A percentile compares a stretch with the other conserved stretches of the same genome.
These are phyloP conservation scores for Hebeloma cylindrosporum DNA, from an alignment of 768 basidiomycete genomes.

Conservation along the genomic window DNA sequence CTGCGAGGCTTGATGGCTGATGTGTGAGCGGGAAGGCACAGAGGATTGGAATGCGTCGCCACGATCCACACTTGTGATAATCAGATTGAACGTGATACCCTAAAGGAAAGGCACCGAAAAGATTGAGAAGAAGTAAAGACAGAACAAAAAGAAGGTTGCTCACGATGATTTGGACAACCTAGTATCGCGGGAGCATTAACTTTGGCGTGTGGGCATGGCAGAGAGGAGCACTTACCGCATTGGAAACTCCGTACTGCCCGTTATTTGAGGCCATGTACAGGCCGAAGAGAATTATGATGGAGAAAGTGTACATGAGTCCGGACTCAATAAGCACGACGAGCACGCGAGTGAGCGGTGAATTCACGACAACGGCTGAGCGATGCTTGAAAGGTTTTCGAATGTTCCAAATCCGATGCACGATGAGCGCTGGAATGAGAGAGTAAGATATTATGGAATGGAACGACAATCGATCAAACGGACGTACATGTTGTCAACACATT, in stretches of 20 bases:
- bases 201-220: background rate
- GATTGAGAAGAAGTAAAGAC: too few relatives aligned
- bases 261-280: slow-evolving; percentile 37
- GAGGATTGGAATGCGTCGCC: background rate
- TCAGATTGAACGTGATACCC: slow-evolving; percentile 30
- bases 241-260: slow-evolving; percentile 37
- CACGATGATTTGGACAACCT: slow-evolving; percentile 45
- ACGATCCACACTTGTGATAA: slow-evolving; percentile 22
- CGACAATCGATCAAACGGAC: slow-evolving; percentile 5
- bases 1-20: slow-evolving; percentile 12
- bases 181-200: slow-evolving; percentile 2
- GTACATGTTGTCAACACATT: slow-evolving; percentile 39
- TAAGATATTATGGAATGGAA: background rate
- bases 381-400: slow-evolving; percentile 29
- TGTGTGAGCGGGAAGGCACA: background rate
- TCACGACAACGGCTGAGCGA: slow-evolving; percentile 16
- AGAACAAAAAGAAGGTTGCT: too few relatives aligned
- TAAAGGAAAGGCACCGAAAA: too few relatives aligned
- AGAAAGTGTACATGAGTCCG: slow-evolving; percentile 38
- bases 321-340: slow-evolving; percentile 39
- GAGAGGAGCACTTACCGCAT: slow-evolving; percentile 30
- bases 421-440: slow-evolving; percentile 28
- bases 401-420: slow-evolving; percentile 38
- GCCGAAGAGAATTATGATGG: slow-evolving; percentile 35
- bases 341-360: slow-evolving; percentile 28